Evolutionary conservation across 768 basidiomycete species (phyloP), one percentile per base, ranked within the genome.

Genomic region (Suillus discolor): DNA sequence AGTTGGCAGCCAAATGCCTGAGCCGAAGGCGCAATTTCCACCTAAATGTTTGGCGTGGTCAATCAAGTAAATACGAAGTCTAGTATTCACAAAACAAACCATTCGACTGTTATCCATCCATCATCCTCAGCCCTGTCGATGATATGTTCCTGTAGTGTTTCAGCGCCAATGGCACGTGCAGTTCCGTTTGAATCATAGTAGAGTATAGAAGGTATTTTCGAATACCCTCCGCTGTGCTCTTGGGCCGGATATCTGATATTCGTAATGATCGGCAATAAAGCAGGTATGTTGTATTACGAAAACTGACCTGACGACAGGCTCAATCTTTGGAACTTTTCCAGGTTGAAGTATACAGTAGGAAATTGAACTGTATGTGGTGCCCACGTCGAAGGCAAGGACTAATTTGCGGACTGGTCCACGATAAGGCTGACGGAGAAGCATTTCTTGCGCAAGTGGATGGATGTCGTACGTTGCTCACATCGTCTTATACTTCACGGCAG

Each of bases 161-260:
- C 84, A 16, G 83, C 83, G 25, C 83, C 83, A 39, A 80, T 77
- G 8, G 82, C 81, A 59, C 77, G 74, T 18, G 81, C 75, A 0
- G 68, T 67, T 0, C 83, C 83, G 9, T 70, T 67, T 41, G 74
- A 68, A 63, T 83, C 80, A 64, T 85, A 85, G 68, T 80, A 85
- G 15, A 85, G 66, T 61, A 84, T 76, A 31, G 82, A 81, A 5
- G 84, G 84, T 62, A 85, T 83, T 70, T 84, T 85, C 60, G 78
- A 80, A 61, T 80, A 79, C 5, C 82, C 81, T 63, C 79, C 79
- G 25, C 78, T 77, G 57, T 78, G 75, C 54, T 82, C 80, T 65
- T 82, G 81, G 0, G 80, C 81, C 16, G 81, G 81, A 64, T 79
- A 80, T 51, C 79, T 78, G 39, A 25, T 41, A 62, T 60, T 9